A percentile compares a stretch with the other conserved stretches of the same genome.
These are phyloP conservation scores for Elongisporangium prolatum DNA, from an alignment of 352 stramenopile genomes.

Conservation along the genomic window DNA sequence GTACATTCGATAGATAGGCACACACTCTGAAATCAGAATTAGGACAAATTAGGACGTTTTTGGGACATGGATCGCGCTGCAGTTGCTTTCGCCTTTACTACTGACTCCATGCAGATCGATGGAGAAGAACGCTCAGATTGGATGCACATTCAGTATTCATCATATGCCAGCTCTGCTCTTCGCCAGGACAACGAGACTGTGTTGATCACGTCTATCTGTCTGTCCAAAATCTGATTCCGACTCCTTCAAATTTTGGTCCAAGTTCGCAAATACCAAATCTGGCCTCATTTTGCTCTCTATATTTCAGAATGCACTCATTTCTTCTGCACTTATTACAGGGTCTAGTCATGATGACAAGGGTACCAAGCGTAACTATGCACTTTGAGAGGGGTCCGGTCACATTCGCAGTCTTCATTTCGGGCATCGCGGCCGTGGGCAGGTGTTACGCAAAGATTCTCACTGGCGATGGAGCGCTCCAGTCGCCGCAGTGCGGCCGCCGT, in stretches of 20 bases:
- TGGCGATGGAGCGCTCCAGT: conserved; percentile 47
- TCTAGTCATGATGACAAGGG: neutral
- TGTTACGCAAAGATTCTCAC: neutral
- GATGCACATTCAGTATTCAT: neutral
- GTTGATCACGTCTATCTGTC: neutral
- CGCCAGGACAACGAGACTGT: neutral
- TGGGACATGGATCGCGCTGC: neutral
- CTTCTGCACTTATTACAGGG: neutral
- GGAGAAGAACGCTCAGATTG: too few species aligned
- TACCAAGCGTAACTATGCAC: neutral
- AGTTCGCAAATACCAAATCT: neutral
- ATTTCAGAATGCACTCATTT: too few species aligned
- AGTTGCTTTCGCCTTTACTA: neutral
- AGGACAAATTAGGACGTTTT: neutral
- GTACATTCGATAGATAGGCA: conserved; percentile 27
- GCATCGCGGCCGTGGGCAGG: neutral
- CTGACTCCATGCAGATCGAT: neutral
- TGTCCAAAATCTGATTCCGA: neutral
- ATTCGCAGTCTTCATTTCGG: neutral
- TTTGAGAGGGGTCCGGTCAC: neutral
- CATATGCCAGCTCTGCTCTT: neutral
- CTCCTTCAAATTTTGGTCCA: neutral
- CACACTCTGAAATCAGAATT: neutral
- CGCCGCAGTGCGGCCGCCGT: conserved; percentile 31
- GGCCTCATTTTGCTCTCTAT: too few species aligned